Base-by-base conservation (phyloP, 75 land plant species). In the Chamaecyparis obtusa region DNA sequence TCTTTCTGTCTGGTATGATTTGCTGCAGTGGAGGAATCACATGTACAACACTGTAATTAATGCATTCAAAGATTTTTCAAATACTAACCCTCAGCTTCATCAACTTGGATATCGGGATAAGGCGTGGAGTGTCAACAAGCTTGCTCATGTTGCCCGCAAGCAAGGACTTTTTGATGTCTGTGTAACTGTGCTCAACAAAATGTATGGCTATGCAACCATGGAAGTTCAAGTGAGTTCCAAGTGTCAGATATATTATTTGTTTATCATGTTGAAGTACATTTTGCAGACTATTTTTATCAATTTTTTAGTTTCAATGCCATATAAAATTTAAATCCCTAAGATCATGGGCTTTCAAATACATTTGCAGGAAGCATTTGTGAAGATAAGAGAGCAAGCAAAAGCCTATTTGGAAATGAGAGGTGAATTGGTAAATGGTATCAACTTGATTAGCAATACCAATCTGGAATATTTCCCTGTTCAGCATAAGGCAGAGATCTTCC, bases 41-140 rank as follows among this genome's bases (percentile, higher is more conserved):
- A 98, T 98, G 92, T 98, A 98, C 85, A 97, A 96, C 87, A 86
- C 89, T 83, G 98, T 98, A 11, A 98, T 98, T 75, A 98, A 95
- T 89, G 99, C 99, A 39, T 98, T 98, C 84, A 98, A 97, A 89
- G 96, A 95, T 56, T 95, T 93, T 91, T 92, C 89, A 83, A 83
- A 83, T 80, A 94, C 96, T 55, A 98, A 97, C 86, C 91, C 92
- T 35, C 99, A 94, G 89, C 94, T 98, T 84, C 98, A 98, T 89
- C 99, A 98, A 83, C 96, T 98, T 89, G 99, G 99, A 55, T 97
- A 89, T 85, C 95, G 99, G 83, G 99, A 98, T 84, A 98, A 98
- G 84, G 99, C 99, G 55, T 98, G 99, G 99, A 98, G 95, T 92
- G 99, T 98, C 14, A 98, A 98, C 85, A 98, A 95, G 91, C 95